Evolutionary conservation across 148 eudicot species (phyloP), one percentile per base, ranked within the genome.

Genomic region (Arctostaphylos glauca): DNA sequence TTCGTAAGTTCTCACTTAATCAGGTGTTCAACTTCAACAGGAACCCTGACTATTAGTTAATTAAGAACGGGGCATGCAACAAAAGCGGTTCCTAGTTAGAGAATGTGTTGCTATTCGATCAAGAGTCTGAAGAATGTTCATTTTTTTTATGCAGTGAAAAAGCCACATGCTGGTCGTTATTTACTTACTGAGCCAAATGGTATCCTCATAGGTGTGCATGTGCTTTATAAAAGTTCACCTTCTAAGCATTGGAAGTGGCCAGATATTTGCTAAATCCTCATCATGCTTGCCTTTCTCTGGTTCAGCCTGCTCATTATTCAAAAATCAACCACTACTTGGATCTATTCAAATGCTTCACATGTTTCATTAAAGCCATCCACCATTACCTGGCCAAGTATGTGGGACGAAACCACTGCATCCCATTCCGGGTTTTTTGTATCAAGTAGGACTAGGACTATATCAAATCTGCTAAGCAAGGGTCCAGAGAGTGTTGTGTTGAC

Each of bases 401-500:
- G 99, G 81, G 98, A 92, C 3, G 98, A 96, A 64, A 96, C 98
- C 75, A 96, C 97, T 88, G 91, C 90, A 90, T 96, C 99, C 99
- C 99, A 94, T 75, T 96, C 92, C 5, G 96, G 99, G 87, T 96
- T 96, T 84, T 93, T 96, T 19, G 98, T 94, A 86, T 96, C 98
- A 58, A 96, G 80, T 43, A 96, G 86, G 85, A 94, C 99, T 66
- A 96, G 87, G 67, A 96, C 99, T 88, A 96, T 96, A 82, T 96
- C 99, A 80, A 93, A 96, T 88, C 99, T 89, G 87, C 99, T 96
- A 48, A 96, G 88, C 82, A 96, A 89, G 49, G 99, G 99, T 82
- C 99, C 99, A 82, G 99, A 94, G 31, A 96, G 97, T 48, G 99
- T 87, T 16, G 98, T 96, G 74, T 94, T 96, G 84, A 96, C 99